Conservation (phyloP, 345 rosid species). For the Hevea brasiliensis region DNA sequence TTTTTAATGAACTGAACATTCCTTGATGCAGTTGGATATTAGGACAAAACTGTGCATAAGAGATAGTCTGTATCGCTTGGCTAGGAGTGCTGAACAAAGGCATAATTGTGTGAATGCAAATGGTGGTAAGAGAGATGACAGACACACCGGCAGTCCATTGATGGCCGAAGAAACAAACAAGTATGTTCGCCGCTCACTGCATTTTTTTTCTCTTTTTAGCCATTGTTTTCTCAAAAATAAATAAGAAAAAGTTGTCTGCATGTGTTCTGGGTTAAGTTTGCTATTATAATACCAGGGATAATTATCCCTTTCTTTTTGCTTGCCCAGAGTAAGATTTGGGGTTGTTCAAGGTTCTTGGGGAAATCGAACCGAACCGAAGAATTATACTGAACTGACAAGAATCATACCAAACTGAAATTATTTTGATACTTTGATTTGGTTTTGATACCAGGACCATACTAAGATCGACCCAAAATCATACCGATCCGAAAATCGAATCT, state of each 20-base stretch:
- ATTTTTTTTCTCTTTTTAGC: not conserved
- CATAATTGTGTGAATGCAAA: constrained; percentile 46
- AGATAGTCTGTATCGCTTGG: constrained; percentile 90
- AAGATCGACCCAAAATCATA: no score
- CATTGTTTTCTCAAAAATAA: not conserved
- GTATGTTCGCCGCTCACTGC: constrained; percentile 39
- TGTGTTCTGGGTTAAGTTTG: not conserved
- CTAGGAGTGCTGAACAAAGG: constrained; percentile 86
- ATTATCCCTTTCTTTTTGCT: not conserved
- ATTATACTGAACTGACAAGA: no score
- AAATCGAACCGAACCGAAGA: no score
- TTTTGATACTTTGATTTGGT: no score
- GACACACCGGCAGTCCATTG: constrained; percentile 34
- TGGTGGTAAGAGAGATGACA: constrained; percentile 43
- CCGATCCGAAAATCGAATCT: no score
- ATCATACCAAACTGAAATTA: no score
- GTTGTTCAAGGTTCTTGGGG: no score
- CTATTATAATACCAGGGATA: not conserved
- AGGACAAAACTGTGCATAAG: constrained; percentile 88
- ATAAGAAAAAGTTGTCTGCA: no score
- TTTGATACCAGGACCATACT: no score
- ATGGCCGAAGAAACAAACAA: constrained; percentile 57
- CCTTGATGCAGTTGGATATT: constrained; percentile 69
- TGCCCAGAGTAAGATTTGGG: no score
- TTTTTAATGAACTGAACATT: constrained; percentile 20